Conservation (phyloP, 768 basidiomycete genomes). For the Mrakia gelida region DNA sequence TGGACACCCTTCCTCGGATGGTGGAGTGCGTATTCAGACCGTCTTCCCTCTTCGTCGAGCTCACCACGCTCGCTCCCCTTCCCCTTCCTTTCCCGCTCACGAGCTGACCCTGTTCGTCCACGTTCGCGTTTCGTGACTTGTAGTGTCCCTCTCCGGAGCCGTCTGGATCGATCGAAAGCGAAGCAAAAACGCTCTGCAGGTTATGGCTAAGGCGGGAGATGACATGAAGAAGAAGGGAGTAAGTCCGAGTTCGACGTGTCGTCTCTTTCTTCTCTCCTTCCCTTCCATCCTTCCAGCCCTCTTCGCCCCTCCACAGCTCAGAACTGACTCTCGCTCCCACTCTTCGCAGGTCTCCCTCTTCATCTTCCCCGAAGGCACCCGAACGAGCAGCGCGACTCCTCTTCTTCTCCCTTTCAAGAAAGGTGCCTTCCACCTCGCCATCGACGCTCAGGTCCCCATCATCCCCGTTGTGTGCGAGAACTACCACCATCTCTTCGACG, state of each 20-base stretch:
- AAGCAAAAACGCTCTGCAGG: constrained; percentile 63
- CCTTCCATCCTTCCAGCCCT: background rate
- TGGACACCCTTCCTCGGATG: constrained; percentile 79
- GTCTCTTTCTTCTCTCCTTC: background rate
- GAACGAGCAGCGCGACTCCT: constrained; percentile 62
- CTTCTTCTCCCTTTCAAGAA: constrained; percentile 88
- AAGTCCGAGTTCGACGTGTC: constrained; percentile 21
- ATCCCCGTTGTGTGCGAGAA: constrained; percentile 90
- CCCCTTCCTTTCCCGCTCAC: background rate
- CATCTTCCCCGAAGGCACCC: constrained; percentile 96
- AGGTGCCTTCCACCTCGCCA: constrained; percentile 93
- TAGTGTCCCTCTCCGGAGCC: constrained; percentile 75
- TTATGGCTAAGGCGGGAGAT: constrained; percentile 70
- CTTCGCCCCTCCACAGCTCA: background rate
- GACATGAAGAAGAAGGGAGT: constrained; percentile 60
- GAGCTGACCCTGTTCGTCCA: background rate
- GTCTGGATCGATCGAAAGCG: constrained; percentile 89
- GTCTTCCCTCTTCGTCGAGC: background rate
- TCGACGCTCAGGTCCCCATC: constrained; percentile 84
- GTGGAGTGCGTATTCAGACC: constrained; percentile 51
- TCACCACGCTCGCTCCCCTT: background rate
- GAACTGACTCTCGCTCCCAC: background rate
- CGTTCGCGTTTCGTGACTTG: background rate
- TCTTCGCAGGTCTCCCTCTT: constrained; percentile 63
- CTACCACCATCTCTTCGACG: constrained; percentile 80